Base-by-base conservation (phyloP, 2,329 filamentous ascomycete genomes). In the Phialophora expanda region DNA sequence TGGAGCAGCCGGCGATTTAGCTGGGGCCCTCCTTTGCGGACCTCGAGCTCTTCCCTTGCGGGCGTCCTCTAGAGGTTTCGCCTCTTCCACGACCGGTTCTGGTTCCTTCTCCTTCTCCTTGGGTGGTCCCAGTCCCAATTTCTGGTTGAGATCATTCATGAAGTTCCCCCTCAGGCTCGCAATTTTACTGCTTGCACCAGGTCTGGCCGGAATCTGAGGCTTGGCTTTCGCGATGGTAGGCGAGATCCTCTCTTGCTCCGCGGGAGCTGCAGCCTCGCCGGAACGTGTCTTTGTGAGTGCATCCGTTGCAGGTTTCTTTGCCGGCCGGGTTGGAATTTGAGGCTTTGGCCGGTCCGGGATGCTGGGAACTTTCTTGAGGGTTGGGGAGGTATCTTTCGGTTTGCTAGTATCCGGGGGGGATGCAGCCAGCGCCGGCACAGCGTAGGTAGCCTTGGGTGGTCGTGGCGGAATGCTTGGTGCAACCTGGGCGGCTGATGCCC, bases 141-240 rank as follows among this genome's bases (percentile, higher is more conserved):
- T 90, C 73, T 92, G 93, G 78, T 98, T 97, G 50, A 99, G 82
- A 74, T 98, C 94, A 53, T 89, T 93, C 85, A 99, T 88, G 78
- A 99, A 98, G 2, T 91, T 92, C 44, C 91, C 91, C 78, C 96
- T 93, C 34, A 99, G 82, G 26, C 92, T 90, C 17, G 93, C 92
- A 76, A 99, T 96, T 81, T 98, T 98, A 73, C 88, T 87, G 44
- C 66, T 62, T 9, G 91, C 91, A 51, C 85, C 84, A 1, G 93
- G 91, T 54, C 92, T 87, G 14, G 89, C 86, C 11, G 95, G 93
- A 1, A 98, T 86, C 0, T 88, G 86, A 4, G 95, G 93, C 76
- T 97, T 98, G n/a, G 86, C 78, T 76, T 93, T 96, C 12, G 83
- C 76, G 17, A 81, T 74, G 3, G 79, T 73, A 12, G 81, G 76